Percentiles rank a stretch among this genome's conserved stretches.
These are phyloP conservation scores for Starmera caribaea DNA, from an alignment of 805 yeast species.

Conservation along the genomic window DNA sequence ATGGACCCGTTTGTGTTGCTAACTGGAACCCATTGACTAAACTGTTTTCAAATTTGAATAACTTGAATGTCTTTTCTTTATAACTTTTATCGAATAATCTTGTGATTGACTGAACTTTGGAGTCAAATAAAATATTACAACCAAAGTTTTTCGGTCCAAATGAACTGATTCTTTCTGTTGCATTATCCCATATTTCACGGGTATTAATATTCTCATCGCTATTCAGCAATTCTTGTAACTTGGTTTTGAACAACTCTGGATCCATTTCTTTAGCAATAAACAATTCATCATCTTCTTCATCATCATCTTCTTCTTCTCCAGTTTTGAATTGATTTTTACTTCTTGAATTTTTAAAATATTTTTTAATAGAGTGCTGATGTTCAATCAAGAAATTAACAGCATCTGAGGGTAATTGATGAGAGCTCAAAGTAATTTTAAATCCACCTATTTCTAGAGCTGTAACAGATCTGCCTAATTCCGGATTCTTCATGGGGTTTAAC, in stretches of 20 bases:
- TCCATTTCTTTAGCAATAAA: constrained; percentile 14
- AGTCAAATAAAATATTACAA: constrained; percentile 63
- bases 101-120: constrained; percentile 25
- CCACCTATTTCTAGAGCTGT: constrained; percentile 42
- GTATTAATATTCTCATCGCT: constrained; percentile 13
- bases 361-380: constrained; percentile 34
- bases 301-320: constrained; percentile 13
- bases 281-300: constrained; percentile 14
- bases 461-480: constrained; percentile 40
- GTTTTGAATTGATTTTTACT: constrained; percentile 2
- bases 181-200: constrained; percentile 17
- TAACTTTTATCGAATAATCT: constrained; percentile 19
- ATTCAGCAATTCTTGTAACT: constrained; percentile 23
- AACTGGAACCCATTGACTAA: constrained; percentile 78
- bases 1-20: constrained; percentile 77
- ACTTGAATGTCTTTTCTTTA: constrained; percentile 2
- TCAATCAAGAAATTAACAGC: constrained; percentile 39
- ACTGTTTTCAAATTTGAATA: constrained; percentile 45
- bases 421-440: constrained; percentile 29
- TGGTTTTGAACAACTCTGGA: constrained; percentile 21
- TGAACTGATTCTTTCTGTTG: constrained; percentile 36
- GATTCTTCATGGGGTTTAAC: constrained; percentile 38
- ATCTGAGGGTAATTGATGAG: constrained; percentile 45
- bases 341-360: constrained; percentile 16
- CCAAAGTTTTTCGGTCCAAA: constrained; percentile 78